Conservation (phyloP, 140 eudicot genomes). For the Ambrosia hybrid region DNA sequence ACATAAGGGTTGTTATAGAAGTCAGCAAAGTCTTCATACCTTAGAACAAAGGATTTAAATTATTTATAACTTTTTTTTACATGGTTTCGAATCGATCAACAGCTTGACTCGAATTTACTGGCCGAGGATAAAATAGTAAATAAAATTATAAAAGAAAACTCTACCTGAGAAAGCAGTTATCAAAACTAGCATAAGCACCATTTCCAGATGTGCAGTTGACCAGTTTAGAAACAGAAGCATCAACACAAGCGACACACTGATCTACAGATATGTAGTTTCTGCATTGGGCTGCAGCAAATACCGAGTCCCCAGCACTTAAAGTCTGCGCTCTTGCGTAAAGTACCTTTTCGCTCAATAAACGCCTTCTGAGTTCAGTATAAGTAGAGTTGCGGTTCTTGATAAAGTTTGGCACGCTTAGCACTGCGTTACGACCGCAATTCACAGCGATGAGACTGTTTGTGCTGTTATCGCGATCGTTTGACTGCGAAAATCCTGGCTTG, state of each 20-base stretch:
- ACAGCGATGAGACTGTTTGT: neutral
- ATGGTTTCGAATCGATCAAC: too few species aligned
- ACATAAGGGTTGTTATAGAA: constrained; percentile 40
- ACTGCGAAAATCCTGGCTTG: constrained; percentile 22
- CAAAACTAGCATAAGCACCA: constrained; percentile 23
- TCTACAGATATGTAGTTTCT: constrained; percentile 36
- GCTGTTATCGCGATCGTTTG: constrained; percentile 13
- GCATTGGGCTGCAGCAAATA: constrained; percentile 38
- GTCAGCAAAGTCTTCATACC: constrained; percentile 58
- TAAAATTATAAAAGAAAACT: neutral
- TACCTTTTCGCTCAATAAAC: neutral
- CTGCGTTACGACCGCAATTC: constrained; percentile 22
- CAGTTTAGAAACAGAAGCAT: constrained; percentile 22
- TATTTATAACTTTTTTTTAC: constrained; percentile 3
- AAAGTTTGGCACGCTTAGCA: neutral
- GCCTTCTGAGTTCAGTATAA: constrained; percentile 18
- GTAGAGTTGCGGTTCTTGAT: constrained; percentile 26
- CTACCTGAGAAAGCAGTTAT: constrained; percentile 35
- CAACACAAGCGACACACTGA: constrained; percentile 40
- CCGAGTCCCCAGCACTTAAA: constrained; percentile 27
- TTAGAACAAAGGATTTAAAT: constrained; percentile 12
- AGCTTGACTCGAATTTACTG: neutral
- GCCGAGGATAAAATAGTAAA: neutral
- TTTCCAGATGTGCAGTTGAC: constrained; percentile 27
- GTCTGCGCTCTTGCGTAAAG: constrained; percentile 34